A percentile compares a stretch with the other conserved stretches of the same genome.
These are phyloP conservation scores for Boletus speciosus DNA, from an alignment of 768 basidiomycete species.

Conservation along the genomic window DNA sequence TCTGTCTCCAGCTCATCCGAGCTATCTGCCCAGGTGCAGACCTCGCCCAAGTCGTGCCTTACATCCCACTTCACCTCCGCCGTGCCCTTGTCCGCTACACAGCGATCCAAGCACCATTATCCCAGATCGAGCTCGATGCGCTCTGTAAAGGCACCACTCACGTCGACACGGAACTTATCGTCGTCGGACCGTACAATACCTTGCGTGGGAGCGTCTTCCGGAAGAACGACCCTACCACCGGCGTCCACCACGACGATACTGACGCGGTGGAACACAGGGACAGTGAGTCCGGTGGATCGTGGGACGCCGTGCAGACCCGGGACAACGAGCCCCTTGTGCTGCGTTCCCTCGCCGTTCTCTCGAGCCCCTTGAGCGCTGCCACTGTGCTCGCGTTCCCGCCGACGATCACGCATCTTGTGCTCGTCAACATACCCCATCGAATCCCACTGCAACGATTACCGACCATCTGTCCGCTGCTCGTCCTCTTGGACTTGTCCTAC, in stretches of 20 bases:
- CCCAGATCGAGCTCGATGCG: slow-evolving; percentile 45
- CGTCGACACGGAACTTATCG: slow-evolving; percentile 59
- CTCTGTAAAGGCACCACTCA: slow-evolving; percentile 51
- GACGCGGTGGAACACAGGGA: background rate
- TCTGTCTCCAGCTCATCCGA: slow-evolving; percentile 56
- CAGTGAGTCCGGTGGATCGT: slow-evolving; percentile 15
- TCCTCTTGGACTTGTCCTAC: slow-evolving; percentile 65
- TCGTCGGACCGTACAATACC: slow-evolving; percentile 53
- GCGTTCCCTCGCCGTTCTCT: slow-evolving; percentile 50
- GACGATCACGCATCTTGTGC: slow-evolving; percentile 60
- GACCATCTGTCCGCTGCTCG: slow-evolving; percentile 55
- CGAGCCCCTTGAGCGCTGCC: slow-evolving; percentile 41
- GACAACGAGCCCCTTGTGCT: slow-evolving; percentile 37
- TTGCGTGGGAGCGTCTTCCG: slow-evolving; percentile 45
- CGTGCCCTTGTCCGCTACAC: slow-evolving; percentile 55
- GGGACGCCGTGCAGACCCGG: slow-evolving; percentile 38
- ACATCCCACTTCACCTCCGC: slow-evolving; percentile 57
- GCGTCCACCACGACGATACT: background rate
- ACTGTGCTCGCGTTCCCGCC: slow-evolving; percentile 54
- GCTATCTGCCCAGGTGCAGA: slow-evolving; percentile 38
- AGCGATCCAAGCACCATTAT: slow-evolving; percentile 56
- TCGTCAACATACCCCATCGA: slow-evolving; percentile 48
- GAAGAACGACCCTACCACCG: background rate
- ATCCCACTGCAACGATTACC: slow-evolving; percentile 58
- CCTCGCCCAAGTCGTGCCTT: slow-evolving; percentile 46